Conservation (phyloP, 2,329 filamentous ascomycete genomes). For the Penicillium sp. region DNA sequence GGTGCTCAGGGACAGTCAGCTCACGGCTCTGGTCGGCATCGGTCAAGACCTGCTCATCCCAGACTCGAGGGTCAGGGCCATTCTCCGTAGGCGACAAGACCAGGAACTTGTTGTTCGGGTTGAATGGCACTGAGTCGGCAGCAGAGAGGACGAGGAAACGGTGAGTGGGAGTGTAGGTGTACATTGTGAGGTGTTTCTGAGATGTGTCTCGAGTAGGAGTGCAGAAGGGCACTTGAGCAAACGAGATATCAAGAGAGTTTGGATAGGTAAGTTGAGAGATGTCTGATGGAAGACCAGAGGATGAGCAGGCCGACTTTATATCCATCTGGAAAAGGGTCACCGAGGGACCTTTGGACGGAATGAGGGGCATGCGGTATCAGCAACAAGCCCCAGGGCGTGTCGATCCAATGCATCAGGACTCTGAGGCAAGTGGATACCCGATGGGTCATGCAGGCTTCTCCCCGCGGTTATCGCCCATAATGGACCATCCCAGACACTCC, state of each 20-base stretch:
- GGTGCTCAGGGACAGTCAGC: constrained; percentile 6
- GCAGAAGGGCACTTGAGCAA: no score
- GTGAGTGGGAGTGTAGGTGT: constrained; percentile 26
- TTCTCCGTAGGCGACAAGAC: constrained; percentile 29
- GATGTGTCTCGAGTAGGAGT: background rate
- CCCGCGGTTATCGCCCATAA: constrained; percentile 20
- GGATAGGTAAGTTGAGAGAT: constrained; percentile 1
- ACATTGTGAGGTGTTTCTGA: constrained; percentile 24
- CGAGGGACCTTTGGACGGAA: constrained; percentile 16
- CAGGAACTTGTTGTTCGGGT: constrained; percentile 22
- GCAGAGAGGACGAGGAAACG: constrained; percentile 31
- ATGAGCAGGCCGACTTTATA: constrained; percentile 28
- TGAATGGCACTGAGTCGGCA: constrained; percentile 14
- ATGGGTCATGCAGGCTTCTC: constrained; percentile 15
- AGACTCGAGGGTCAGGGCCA: constrained; percentile 21
- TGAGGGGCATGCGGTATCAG: constrained; percentile 25
- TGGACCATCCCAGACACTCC: constrained; percentile 17
- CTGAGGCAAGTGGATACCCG: constrained; percentile 19
- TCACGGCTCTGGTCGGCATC: constrained; percentile 13
- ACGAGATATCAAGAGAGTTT: constrained; percentile 1
- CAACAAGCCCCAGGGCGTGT: constrained; percentile 20
- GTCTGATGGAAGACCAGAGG: constrained; percentile 5
- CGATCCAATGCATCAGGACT: constrained; percentile 24
- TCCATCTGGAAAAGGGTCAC: constrained; percentile 8
- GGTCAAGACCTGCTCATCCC: constrained; percentile 16